These are phyloP conservation scores for Pascua sp. DNA, from an alignment of 1,284 basidiomycete species.

Conservation along the genomic window DNA sequence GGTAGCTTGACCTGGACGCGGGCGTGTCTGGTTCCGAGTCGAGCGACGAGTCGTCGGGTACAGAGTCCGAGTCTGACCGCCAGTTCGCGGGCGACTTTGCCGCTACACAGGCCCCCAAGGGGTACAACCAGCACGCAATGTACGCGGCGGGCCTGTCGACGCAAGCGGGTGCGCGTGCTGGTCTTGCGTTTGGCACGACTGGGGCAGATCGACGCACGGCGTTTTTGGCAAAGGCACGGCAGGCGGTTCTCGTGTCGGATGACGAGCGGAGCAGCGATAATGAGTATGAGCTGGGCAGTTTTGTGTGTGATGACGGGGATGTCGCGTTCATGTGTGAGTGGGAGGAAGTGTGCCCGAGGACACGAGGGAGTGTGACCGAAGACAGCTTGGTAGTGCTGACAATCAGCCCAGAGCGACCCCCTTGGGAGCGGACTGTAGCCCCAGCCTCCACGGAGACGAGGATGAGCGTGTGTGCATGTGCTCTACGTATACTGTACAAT, in stretches of 20 bases:
- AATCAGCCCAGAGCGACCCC: slow-evolving; percentile 9
- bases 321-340: slow-evolving; percentile 28
- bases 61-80: slow-evolving; percentile 46
- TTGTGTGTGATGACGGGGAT: slow-evolving; percentile 41
- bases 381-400: not conserved
- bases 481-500: not conserved
- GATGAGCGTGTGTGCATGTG: not conserved
- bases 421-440: slow-evolving; percentile 9
- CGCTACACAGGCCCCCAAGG: slow-evolving; percentile 51
- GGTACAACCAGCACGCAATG: slow-evolving; percentile 48
- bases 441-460: not conserved
- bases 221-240: slow-evolving; percentile 42
- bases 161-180: slow-evolving; percentile 30
- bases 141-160: slow-evolving; percentile 45
- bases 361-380: too few species aligned
- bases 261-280: slow-evolving; percentile 39
- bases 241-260: slow-evolving; percentile 39
- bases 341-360: too few species aligned
- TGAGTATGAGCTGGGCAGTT: slow-evolving; percentile 45
- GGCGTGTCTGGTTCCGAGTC: slow-evolving; percentile 35
- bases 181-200: slow-evolving; percentile 30
- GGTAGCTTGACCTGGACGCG: slow-evolving; percentile 39
- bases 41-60: slow-evolving; percentile 39
- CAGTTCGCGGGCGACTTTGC: slow-evolving; percentile 49
- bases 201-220: slow-evolving; percentile 7